phyloP scores from a whole-genome alignment of 495 filamentous ascomycete species.

The Aspergillus wentii region DNA sequence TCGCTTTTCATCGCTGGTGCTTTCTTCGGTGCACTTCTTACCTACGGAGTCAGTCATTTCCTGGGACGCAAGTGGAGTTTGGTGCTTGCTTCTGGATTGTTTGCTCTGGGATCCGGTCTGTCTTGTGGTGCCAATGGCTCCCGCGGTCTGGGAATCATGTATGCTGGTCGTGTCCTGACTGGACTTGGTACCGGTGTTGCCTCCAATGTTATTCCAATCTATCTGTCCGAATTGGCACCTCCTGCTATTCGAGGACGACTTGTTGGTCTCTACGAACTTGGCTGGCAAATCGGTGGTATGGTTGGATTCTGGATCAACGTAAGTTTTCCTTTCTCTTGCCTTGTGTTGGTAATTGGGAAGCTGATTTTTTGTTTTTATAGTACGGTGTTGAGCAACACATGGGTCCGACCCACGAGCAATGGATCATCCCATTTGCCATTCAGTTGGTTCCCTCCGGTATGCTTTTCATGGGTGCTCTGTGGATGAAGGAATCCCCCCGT shows the following conservation, averaged over 20 bases:
- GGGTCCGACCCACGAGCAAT: conserved; percentile 36
- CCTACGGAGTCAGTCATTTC: conserved; percentile 28
- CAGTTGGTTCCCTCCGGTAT: conserved; percentile 51
- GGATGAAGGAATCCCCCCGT: conserved; percentile 53
- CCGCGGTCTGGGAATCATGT: conserved; percentile 43
- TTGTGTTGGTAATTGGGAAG: conserved; percentile 2
- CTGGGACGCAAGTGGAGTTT: conserved; percentile 50
- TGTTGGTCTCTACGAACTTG: conserved; percentile 70
- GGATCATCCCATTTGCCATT: conserved; percentile 53
- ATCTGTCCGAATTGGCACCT: conserved; percentile 74
- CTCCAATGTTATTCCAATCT: conserved; percentile 65
- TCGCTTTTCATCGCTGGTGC: conserved; percentile 53
- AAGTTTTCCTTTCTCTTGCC: conserved; percentile 13
- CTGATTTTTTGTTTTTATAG: conserved; percentile 10
- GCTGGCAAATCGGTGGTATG: conserved; percentile 69
- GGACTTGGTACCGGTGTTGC: conserved; percentile 67
- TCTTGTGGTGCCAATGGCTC: conserved; percentile 49
- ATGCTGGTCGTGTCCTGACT: conserved; percentile 58
- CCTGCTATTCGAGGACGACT: conserved; percentile 80
- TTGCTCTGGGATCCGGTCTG: too few species aligned
- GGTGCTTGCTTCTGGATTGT: too few species aligned
- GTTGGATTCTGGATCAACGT: conserved; percentile 70
- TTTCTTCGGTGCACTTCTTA: conserved; percentile 31
- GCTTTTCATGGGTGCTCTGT: conserved; percentile 43
- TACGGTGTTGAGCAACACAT: conserved; percentile 35